Evolutionary conservation across 1,284 basidiomycete genomes (phyloP).

Genomic region (Ceratobasidium sp.): DNA sequence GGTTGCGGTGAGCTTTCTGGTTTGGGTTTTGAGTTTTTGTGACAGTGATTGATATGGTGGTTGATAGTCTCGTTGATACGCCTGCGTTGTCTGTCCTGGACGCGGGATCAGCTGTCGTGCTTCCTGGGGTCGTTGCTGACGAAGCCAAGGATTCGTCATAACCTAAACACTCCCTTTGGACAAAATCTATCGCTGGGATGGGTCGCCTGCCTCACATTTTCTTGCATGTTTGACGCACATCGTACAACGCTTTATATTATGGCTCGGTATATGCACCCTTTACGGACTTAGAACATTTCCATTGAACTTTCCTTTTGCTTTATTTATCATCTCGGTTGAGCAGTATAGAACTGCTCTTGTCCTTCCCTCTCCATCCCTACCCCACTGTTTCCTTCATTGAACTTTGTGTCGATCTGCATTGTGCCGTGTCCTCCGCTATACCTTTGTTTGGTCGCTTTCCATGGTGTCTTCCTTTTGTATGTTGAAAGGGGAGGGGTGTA

Average conservation of each 20-base stretch:
- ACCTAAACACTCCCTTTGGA: neutral
- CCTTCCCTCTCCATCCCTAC: neutral
- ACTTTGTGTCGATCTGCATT: neutral
- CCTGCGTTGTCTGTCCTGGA: constrained; percentile 15
- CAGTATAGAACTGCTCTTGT: neutral
- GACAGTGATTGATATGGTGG: neutral
- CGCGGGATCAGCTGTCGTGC: neutral
- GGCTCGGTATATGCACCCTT: constrained; percentile 9
- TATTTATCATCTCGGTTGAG: neutral
- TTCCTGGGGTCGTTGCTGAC: neutral
- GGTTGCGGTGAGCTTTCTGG: constrained; percentile 17
- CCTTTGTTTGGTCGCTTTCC: neutral
- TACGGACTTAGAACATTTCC: neutral
- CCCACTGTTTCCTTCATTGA: neutral
- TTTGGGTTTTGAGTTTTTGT: neutral
- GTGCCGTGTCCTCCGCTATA: neutral
- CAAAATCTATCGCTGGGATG: neutral
- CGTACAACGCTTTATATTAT: constrained; percentile 23
- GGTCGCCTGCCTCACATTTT: constrained; percentile 2
- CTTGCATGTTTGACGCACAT: constrained; percentile 6
- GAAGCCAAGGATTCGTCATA: neutral
- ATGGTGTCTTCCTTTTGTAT: constrained; percentile 12
- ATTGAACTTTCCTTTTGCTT: neutral
- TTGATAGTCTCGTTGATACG: constrained; percentile 24
- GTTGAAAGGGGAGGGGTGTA: constrained; percentile 8